These are phyloP conservation scores for Mycena alexandri DNA, from an alignment of 768 basidiomycete species.

Conservation along the genomic window DNA sequence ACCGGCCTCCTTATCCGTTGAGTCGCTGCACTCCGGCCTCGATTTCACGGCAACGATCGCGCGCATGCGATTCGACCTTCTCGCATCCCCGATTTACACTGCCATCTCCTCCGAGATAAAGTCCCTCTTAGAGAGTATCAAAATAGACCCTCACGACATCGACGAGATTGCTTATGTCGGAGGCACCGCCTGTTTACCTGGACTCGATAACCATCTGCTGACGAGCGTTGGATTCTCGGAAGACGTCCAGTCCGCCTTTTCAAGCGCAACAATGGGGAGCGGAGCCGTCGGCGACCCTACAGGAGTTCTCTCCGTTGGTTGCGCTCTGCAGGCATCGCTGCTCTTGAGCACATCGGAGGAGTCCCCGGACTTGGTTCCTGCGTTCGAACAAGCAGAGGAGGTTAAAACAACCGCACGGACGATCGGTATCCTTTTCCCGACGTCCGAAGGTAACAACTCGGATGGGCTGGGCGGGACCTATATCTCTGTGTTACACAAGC, in stretches of 20 bases:
- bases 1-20: slow-evolving; percentile 92
- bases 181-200: slow-evolving; percentile 80
- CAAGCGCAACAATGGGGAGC: slow-evolving; percentile 74
- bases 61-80: slow-evolving; percentile 74
- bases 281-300: slow-evolving; percentile 85
- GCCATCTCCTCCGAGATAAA: slow-evolving; percentile 64
- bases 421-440: slow-evolving; percentile 77
- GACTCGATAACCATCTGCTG: slow-evolving; percentile 73
- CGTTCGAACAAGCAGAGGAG: slow-evolving; percentile 62
- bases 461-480: slow-evolving; percentile 71
- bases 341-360: slow-evolving; percentile 63
- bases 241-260: slow-evolving; percentile 74
- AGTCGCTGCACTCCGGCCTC: slow-evolving; percentile 92
- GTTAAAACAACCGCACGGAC: slow-evolving; percentile 72
- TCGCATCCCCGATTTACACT: slow-evolving; percentile 71
- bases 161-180: slow-evolving; percentile 88
- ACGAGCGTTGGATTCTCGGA: slow-evolving; percentile 67
- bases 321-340: slow-evolving; percentile 78
- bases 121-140: slow-evolving; percentile 64
- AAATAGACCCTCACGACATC: slow-evolving; percentile 73
- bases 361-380: slow-evolving; percentile 62
- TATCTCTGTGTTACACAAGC: slow-evolving; percentile 74
- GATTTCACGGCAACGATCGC: slow-evolving; percentile 84
- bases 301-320: slow-evolving; percentile 81
- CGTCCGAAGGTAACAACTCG: slow-evolving; percentile 50